phyloP scores from a whole-genome alignment of 139 green algal genomes.

The Picochlorum sp. region DNA sequence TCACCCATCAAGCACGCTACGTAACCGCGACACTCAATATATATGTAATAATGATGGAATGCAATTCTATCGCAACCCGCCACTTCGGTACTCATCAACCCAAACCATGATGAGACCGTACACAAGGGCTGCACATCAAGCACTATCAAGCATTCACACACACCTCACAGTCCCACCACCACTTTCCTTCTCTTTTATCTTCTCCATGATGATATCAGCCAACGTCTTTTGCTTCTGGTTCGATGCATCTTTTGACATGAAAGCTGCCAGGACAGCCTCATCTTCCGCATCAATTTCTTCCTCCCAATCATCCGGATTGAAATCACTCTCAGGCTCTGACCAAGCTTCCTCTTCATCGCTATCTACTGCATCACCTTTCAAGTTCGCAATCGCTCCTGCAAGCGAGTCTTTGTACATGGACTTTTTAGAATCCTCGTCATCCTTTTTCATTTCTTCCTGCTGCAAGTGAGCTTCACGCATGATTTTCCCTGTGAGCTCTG shows the following conservation, averaged over 20 bases:
- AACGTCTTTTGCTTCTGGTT: constrained; percentile 55
- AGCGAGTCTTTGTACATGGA: constrained; percentile 8
- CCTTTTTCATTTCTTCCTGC: constrained; percentile 65
- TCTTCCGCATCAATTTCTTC: constrained; percentile 54
- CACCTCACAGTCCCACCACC: constrained; percentile 2
- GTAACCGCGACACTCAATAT: not conserved
- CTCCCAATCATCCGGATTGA: constrained; percentile 22
- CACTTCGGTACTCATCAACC: constrained; percentile 2
- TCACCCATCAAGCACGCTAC: not conserved
- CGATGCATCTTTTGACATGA: constrained; percentile 43
- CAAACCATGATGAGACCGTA: constrained; percentile 1
- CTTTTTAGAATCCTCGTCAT: constrained; percentile 27
- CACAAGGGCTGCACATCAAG: not conserved
- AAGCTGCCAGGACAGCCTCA: constrained; percentile 72
- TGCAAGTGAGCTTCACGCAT: constrained; percentile 69
- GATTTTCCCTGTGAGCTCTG: constrained; percentile 57
- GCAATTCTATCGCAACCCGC: not conserved
- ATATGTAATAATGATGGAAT: not conserved
- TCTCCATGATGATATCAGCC: constrained; percentile 81
- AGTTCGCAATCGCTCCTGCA: not conserved
- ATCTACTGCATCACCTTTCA: constrained; percentile 5
- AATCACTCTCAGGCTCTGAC: constrained; percentile 7
- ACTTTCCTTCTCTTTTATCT: constrained; percentile 53
- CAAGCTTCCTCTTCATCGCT: constrained; percentile 16
- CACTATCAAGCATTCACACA: not conserved